A percentile compares a stretch with the other conserved stretches of the same genome.
phyloP scores from a whole-genome alignment of 768 basidiomycete species.

The Neoboletus magnificus region DNA sequence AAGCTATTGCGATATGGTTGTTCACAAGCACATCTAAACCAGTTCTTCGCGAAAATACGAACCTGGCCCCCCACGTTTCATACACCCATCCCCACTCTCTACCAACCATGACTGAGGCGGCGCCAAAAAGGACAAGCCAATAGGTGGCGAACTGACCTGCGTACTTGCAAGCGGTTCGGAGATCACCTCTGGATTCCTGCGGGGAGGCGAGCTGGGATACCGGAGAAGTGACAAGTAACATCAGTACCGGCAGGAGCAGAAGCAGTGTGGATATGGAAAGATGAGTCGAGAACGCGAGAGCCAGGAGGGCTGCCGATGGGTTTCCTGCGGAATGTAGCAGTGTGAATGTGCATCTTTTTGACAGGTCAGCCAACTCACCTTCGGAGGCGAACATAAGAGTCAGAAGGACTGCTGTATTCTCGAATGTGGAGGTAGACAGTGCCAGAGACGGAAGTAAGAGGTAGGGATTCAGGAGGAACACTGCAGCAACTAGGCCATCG shows the following conservation, averaged over 20 bases:
- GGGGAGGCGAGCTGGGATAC: conserved; percentile 70
- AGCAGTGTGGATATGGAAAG: conserved; percentile 69
- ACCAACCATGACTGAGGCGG: conserved; percentile 52
- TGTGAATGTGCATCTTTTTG: background rate
- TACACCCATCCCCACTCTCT: conserved; percentile 67
- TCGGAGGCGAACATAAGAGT: conserved; percentile 67
- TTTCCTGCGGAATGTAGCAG: conserved; percentile 43
- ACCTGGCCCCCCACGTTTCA: conserved; percentile 88
- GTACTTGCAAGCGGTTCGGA: conserved; percentile 26
- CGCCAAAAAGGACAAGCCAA: conserved; percentile 39
- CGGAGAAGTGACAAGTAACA: conserved; percentile 61
- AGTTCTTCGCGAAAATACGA: conserved; percentile 8
- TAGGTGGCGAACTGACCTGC: conserved; percentile 50
- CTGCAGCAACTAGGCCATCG: conserved; percentile 59
- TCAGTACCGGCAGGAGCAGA: conserved; percentile 60
- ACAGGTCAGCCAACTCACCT: conserved; percentile 40
- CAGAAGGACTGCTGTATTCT: conserved; percentile 68
- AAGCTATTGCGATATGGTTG: conserved; percentile 44
- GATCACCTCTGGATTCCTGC: conserved; percentile 24
- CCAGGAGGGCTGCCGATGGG: conserved; percentile 53
- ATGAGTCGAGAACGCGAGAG: conserved; percentile 70
- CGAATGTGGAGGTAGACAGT: conserved; percentile 77
- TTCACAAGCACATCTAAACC: background rate
- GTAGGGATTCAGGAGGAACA: conserved; percentile 89
- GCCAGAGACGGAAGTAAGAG: conserved; percentile 75